Conservation (phyloP, 73 alveolate genomes). For the Paramecium biaurelia region DNA sequence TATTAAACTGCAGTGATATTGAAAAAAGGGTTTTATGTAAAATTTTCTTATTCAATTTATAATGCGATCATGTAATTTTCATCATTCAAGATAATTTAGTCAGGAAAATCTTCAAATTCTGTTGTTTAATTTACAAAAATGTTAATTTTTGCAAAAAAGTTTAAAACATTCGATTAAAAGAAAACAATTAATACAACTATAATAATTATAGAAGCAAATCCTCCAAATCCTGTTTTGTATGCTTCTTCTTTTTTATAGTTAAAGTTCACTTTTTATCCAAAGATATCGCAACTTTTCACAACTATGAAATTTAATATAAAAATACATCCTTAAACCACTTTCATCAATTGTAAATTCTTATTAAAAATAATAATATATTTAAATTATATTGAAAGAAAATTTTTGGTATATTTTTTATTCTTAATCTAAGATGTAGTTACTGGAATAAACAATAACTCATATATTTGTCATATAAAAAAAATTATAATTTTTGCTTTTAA, state of each 20-base stretch:
- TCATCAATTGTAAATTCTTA: background rate
- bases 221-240: conserved; percentile 39
- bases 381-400: too few species aligned
- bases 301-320: background rate
- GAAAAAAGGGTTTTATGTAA: background rate
- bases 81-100: background rate
- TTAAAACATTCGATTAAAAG: background rate
- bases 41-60: background rate
- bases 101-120: background rate
- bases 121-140: background rate
- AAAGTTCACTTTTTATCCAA: background rate
- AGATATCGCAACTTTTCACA: conserved; percentile 1
- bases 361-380: too few species aligned
- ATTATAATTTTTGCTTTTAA: too few species aligned
- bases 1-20: background rate
- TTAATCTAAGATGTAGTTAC: too few species aligned
- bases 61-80: conserved; percentile 18
- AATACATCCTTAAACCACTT: background rate
- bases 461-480: too few species aligned
- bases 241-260: background rate
- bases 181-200: background rate
- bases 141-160: background rate
- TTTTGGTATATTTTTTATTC: too few species aligned
- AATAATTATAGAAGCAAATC: background rate
- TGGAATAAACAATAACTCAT: too few species aligned